A percentile compares a stretch with the other conserved stretches of the same genome.
Conservation (phyloP, 495 filamentous ascomycete species). For the Viridothelium virens region DNA sequence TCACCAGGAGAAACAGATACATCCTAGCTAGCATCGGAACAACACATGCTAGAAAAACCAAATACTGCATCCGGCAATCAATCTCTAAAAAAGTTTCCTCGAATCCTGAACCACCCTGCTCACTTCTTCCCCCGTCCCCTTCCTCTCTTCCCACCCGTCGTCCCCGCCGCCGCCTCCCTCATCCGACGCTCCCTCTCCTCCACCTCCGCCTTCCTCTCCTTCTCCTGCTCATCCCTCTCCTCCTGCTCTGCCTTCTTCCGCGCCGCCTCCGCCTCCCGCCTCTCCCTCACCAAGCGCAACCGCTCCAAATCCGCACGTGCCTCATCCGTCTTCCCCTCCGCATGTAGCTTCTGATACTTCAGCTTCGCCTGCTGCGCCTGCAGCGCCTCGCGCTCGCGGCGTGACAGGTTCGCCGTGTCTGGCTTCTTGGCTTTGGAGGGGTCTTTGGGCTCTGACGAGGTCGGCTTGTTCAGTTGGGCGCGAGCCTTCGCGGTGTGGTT, state of each 20-base stretch:
- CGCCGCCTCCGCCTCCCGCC: conserved; percentile 74
- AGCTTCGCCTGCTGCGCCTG: conserved; percentile 84
- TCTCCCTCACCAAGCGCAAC: conserved; percentile 69
- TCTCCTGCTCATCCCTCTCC: conserved; percentile 37
- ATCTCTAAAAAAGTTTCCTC: too few relatives aligned
- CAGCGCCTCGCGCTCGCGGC: conserved; percentile 81
- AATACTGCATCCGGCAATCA: neutral
- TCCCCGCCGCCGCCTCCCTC: conserved; percentile 28
- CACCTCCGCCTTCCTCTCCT: conserved; percentile 36
- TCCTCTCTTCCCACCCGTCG: conserved; percentile 13
- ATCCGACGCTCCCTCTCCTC: conserved; percentile 31
- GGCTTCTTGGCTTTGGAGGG: conserved; percentile 34
- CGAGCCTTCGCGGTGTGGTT: conserved; percentile 73
- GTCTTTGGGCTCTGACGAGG: conserved; percentile 33
- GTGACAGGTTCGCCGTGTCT: conserved; percentile 52
- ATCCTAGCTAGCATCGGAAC: neutral
- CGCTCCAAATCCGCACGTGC: conserved; percentile 86
- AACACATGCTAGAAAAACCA: neutral
- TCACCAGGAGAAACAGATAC: neutral
- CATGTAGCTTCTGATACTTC: conserved; percentile 86
- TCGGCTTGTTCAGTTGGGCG: conserved; percentile 46
- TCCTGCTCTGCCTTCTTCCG: conserved; percentile 59
- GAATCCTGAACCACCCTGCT: conserved; percentile 12
- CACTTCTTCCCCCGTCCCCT: conserved; percentile 28
- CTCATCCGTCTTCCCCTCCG: conserved; percentile 94